Conservation (phyloP, 495 filamentous ascomycete genomes). For the Annulohypoxylon moriforme region DNA sequence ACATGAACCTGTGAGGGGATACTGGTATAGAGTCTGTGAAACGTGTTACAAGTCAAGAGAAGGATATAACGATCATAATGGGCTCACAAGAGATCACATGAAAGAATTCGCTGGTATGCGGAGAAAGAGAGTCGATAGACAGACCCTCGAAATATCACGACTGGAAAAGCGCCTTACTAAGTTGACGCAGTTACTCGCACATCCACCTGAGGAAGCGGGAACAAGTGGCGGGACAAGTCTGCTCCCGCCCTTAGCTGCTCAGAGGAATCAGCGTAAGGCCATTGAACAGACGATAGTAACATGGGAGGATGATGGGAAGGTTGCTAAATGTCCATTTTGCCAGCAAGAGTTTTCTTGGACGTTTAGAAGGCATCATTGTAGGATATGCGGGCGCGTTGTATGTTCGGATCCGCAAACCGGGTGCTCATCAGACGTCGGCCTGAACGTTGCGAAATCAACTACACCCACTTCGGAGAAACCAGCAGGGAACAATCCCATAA, state of each 20-base stretch:
- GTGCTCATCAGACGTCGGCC: slow-evolving; percentile 84
- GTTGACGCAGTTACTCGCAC: slow-evolving; percentile 83
- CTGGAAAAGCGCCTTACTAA: slow-evolving; percentile 93
- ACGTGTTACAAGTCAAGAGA: slow-evolving; percentile 97
- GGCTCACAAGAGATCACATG: slow-evolving; percentile 75
- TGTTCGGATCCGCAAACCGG: slow-evolving; percentile 85
- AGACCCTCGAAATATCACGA: slow-evolving; percentile 84
- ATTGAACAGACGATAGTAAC: slow-evolving; percentile 92
- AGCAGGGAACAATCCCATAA: slow-evolving; percentile 61
- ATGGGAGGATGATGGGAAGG: slow-evolving; percentile 92
- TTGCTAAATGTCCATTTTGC: slow-evolving; percentile 88
- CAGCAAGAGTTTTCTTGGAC: slow-evolving; percentile 94
- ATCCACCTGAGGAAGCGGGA: slow-evolving; percentile 70
- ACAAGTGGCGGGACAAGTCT: slow-evolving; percentile 44
- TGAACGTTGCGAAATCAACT: slow-evolving; percentile 70
- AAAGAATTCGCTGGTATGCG: slow-evolving; percentile 73
- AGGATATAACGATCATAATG: slow-evolving; percentile 92
- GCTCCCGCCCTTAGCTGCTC: slow-evolving; percentile 54
- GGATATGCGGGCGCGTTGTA: slow-evolving; percentile 91
- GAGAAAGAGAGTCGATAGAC: slow-evolving; percentile 82
- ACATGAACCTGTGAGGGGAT: slow-evolving; percentile 90
- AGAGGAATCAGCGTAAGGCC: slow-evolving; percentile 73
- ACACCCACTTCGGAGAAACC: slow-evolving; percentile 48
- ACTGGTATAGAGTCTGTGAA: slow-evolving; percentile 96
- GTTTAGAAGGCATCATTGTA: slow-evolving; percentile 92